phyloP scores from a whole-genome alignment of 2,329 filamentous ascomycete genomes.

The Claviceps humidiphila region DNA sequence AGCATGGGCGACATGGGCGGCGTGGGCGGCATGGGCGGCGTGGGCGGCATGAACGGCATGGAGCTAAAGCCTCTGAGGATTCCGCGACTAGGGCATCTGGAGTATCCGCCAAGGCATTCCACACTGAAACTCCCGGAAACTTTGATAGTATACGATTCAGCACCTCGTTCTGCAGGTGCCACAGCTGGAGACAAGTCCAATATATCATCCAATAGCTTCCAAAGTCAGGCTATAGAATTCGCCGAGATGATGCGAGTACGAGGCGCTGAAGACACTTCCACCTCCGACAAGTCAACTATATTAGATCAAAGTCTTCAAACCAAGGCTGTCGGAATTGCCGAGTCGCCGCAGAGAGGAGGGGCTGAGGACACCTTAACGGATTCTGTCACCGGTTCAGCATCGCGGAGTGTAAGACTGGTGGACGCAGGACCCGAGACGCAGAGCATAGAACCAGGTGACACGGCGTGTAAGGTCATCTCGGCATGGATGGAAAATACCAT shows the following conservation, averaged over 20 bases:
- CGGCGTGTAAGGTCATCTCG: conserved; percentile 14
- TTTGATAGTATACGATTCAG: conserved; percentile 33
- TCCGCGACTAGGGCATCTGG: conserved; percentile 28
- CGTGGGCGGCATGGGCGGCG: too few species aligned
- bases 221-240: conserved; percentile 34
- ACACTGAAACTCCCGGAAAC: conserved; percentile 35
- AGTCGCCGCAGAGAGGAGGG: too few species aligned
- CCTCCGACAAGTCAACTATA: too few species aligned
- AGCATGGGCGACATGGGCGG: too few species aligned
- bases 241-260: conserved; percentile 30
- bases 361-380: too few species aligned
- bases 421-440: conserved; percentile 22
- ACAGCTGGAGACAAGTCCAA: neutral
- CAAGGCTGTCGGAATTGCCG: too few species aligned
- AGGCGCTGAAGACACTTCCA: conserved; percentile 25
- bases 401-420: conserved; percentile 23
- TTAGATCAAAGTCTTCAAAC: too few species aligned
- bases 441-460: conserved; percentile 14
- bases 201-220: conserved; percentile 26
- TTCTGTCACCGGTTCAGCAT: too few species aligned
- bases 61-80: conserved; percentile 10
- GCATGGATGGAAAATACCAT: conserved; percentile 17
- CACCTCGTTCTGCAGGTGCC: conserved; percentile 10
- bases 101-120: conserved; percentile 35
- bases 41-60: neutral